Conservation (phyloP, 768 basidiomycete genomes). For the Nevesoporus exiguus region DNA sequence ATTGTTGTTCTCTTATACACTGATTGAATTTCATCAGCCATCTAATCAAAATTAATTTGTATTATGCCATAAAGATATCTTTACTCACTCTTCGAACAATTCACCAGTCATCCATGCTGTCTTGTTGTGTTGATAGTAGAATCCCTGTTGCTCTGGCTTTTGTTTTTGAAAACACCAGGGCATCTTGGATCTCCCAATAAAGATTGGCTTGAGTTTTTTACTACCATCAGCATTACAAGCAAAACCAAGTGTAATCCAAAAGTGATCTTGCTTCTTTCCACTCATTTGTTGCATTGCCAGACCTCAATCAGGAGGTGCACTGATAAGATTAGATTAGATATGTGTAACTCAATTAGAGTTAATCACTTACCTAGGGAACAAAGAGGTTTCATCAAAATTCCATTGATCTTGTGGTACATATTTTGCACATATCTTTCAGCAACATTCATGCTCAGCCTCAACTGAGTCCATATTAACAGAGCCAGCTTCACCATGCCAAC, state of each 20-base stretch:
- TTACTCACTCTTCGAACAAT: too few relatives aligned
- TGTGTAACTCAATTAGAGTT: too few relatives aligned
- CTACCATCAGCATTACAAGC: not conserved
- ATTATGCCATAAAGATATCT: too few relatives aligned
- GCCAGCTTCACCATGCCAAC: not conserved
- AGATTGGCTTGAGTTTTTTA: not conserved
- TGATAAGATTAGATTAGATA: not conserved
- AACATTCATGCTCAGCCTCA: not conserved
- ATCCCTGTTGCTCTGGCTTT: too few relatives aligned
- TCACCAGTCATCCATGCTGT: too few relatives aligned
- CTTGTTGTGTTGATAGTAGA: too few relatives aligned
- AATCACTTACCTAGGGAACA: not conserved
- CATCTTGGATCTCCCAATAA: not conserved
- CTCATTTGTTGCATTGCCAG: not conserved
- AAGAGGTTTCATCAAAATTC: not conserved
- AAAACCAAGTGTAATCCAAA: not conserved
- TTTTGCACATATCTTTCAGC: not conserved
- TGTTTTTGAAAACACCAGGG: too few relatives aligned
- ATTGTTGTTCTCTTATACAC: not conserved
- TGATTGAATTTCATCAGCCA: not conserved
- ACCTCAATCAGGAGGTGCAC: not conserved
- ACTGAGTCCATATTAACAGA: not conserved
- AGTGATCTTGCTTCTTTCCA: not conserved
- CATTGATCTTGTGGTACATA: not conserved
- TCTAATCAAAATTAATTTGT: not conserved